Evolutionary conservation across 768 basidiomycete genomes (phyloP).

Genomic region (Termitomyces eurrhizus): DNA sequence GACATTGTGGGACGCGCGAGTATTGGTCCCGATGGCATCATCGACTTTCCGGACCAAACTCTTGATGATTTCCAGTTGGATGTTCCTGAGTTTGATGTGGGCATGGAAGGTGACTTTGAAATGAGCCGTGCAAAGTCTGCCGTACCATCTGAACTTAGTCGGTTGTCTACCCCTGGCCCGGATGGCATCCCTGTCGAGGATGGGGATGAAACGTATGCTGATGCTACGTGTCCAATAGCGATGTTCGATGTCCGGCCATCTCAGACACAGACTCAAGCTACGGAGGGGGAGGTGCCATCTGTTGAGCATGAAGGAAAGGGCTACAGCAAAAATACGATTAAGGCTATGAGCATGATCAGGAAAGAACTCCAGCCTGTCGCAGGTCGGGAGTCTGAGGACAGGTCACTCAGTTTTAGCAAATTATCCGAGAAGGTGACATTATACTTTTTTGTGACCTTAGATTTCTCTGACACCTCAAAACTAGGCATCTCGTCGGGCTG

Average conservation of each 20-base stretch:
- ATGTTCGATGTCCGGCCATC: constrained; percentile 64
- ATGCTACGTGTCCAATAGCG: constrained; percentile 74
- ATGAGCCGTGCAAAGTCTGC: constrained; percentile 42
- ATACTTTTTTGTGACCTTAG: neutral
- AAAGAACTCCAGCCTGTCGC: constrained; percentile 59
- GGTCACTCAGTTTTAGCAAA: constrained; percentile 70
- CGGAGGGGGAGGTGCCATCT: constrained; percentile 36
- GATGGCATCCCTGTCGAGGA: constrained; percentile 51
- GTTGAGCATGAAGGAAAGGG: constrained; percentile 59
- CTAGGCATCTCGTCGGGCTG: constrained; percentile 86
- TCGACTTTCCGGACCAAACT: constrained; percentile 61
- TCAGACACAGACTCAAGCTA: constrained; percentile 44
- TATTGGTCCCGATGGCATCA: constrained; percentile 49
- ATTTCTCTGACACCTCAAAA: constrained; percentile 3
- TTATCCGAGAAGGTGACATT: constrained; percentile 68
- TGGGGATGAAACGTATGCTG: constrained; percentile 63
- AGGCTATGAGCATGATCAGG: constrained; percentile 74
- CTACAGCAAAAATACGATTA: constrained; percentile 87
- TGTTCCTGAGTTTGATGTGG: constrained; percentile 45
- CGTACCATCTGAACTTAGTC: constrained; percentile 53
- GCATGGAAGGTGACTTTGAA: constrained; percentile 33
- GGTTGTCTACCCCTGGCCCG: constrained; percentile 62
- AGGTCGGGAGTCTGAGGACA: constrained; percentile 47
- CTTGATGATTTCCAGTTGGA: constrained; percentile 72
- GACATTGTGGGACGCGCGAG: constrained; percentile 53